Evolutionary conservation across 2,329 filamentous ascomycete genomes (phyloP), one percentile per base, ranked within the genome.

Genomic region (Botryotinia convoluta): DNA sequence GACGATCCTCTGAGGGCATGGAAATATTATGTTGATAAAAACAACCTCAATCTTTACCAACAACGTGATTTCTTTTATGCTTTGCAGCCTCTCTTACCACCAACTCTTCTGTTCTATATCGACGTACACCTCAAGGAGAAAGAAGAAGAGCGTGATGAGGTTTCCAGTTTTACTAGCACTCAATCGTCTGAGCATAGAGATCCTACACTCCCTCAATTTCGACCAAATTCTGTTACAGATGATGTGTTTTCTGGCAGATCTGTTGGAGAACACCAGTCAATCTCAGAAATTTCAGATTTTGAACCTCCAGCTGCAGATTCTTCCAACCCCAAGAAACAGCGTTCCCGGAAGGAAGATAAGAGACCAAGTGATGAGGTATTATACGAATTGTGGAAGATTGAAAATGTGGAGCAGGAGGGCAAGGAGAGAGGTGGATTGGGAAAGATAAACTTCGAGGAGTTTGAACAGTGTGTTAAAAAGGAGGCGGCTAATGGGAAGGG

Each of bases 391-490:
- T 79, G 77, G 78, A 72, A 75, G 37, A 65, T 65, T 37, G 79
- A 81, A 20, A 71, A 63, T 37, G 75, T 74, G 6, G 75, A 72
- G 8, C 72, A 75, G 87, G 91, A 94, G 80, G 91, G 93, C 2
- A 86, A 86, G 72, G 84, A 87, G 73, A 87, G 93, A 39, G 93
- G 92, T n/a, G 95, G 94, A 0, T 92, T 90, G 83, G 95, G 94
- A 1, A 89, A 90, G 79, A 84, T 98, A 65, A 92, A 84, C 79
- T 95, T 91, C 76, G 86, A 88, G 1, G 96, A 98, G 82, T 97
- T 98, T 82, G 90, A 93, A 78, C 84, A 85, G 57, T 90, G 91
- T 68, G 93, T 96, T 84, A 89, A 90, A 77, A 86, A 86, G 54
- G 73, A 74, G 29, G 57, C 75, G 7, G 76, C 69, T 64, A 88